Evolutionary conservation across 179 eudicot species (phyloP), one percentile per base, ranked within the genome.

Genomic region (Patellifolia procumbens): DNA sequence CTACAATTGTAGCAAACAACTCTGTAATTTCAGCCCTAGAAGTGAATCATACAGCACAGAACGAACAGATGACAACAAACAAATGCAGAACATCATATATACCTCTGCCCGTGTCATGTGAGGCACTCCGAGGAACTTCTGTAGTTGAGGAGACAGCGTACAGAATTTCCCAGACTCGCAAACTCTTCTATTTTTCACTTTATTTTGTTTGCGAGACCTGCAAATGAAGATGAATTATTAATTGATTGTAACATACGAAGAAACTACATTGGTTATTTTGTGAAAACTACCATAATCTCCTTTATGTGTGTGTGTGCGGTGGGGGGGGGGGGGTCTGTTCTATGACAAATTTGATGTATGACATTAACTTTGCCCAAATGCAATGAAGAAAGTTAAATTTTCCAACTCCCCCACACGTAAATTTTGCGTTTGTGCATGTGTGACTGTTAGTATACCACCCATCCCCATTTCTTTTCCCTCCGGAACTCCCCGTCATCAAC

Each of bases 121-220:
- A 77, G 89, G 77, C 31, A 81, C 92, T 58, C 97, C 97, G 20
- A 87, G 84, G 66, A 92, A 87, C 74, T 81, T 81, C 81, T 91
- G 89, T 79, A 91, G 93, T 70, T 82, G 79, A n/a, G 92, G 97
- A 73, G 93, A 92, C 67, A 91, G 83, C 22, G 86, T 82, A 74
- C 90, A 88, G 76, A 85, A 64, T 75, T 91, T 89, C 60, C 84
- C 79, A 66, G 89, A 83, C 42, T 85, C 85, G 28, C 87, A 81
- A 19, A 77, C 81, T 74, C 72, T 83, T 78, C 76, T 88, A 43
- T 74, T 87, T 62, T 70, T 87, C 78, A 83, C 83, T 71, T 79
- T 81, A 20, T 77, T 84, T 75, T 39, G 67, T 28, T 45, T 34
- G 22, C 67, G 62, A 76, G 63, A 74, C 83, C 86, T 81, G 83